Conservation (phyloP, 768 basidiomycete species). For the Auricularia auricula-judae region DNA sequence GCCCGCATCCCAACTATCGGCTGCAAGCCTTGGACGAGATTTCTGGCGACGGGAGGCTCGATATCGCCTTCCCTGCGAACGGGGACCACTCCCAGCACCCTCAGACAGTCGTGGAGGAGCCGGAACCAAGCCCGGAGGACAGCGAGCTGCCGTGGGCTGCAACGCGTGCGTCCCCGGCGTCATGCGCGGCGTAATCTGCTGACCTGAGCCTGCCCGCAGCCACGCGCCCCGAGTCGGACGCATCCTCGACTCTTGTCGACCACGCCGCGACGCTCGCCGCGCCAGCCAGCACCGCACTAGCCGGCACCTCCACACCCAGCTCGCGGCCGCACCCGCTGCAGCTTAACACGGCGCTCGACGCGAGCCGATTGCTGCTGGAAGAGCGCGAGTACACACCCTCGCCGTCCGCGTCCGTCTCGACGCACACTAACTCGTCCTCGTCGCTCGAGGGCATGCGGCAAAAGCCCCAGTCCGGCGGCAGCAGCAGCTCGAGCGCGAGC, state of each 20-base stretch:
- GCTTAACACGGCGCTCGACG: not conserved
- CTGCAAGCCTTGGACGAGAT: not conserved
- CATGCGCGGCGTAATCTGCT: not conserved
- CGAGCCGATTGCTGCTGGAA: not conserved
- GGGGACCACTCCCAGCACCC: not conserved
- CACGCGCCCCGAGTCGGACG: constrained; percentile 16
- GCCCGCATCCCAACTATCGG: not conserved
- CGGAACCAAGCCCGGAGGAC: constrained; percentile 17
- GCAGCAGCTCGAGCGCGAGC: not conserved
- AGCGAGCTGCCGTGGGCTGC: constrained; percentile 49
- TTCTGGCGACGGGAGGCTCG: not conserved
- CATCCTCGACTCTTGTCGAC: constrained; percentile 31
- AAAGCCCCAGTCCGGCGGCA: not conserved
- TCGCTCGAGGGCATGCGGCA: not conserved
- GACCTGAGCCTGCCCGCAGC: not conserved
- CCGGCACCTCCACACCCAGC: not conserved
- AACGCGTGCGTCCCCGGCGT: not conserved
- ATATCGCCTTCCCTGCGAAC: not conserved
- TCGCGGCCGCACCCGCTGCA: not conserved
- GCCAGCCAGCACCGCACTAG: not conserved
- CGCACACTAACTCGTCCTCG: not conserved
- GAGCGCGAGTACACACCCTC: constrained; percentile 1
- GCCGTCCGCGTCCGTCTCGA: not conserved
- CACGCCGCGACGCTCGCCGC: constrained; percentile 10
- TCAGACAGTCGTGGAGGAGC: not conserved